Evolutionary conservation across 257 asterid genomes (phyloP).

Genomic region (Ilex aquifolium): DNA sequence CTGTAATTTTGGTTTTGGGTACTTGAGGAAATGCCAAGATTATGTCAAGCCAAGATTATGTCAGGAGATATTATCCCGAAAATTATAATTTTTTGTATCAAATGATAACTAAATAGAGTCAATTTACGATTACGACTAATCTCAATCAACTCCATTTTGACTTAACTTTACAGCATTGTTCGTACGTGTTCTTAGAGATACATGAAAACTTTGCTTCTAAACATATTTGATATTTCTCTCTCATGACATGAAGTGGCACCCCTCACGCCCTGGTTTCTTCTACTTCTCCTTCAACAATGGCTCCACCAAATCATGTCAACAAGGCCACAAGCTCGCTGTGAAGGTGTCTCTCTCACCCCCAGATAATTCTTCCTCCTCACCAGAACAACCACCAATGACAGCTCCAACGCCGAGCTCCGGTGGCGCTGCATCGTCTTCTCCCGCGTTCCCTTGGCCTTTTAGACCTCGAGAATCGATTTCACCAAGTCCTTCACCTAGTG

Average conservation of each 20-base stretch:
- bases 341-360: slow-evolving; percentile 35
- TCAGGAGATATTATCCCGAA: too few relatives aligned
- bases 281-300: slow-evolving; percentile 88
- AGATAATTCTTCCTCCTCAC: slow-evolving; percentile 23
- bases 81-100: too few relatives aligned
- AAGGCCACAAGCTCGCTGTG: slow-evolving; percentile 64
- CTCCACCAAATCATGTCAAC: slow-evolving; percentile 46
- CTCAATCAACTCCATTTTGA: too few relatives aligned
- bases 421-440: slow-evolving; percentile 71
- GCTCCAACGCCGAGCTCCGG: slow-evolving; percentile 55
- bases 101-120: too few relatives aligned
- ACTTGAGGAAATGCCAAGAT: too few relatives aligned
- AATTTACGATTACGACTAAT: too few relatives aligned
- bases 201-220: too few relatives aligned
- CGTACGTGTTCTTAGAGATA: too few relatives aligned
- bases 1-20: too few relatives aligned
- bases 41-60: too few relatives aligned
- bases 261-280: slow-evolving; percentile 71
- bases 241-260: slow-evolving; percentile 61
- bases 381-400: slow-evolving; percentile 25
- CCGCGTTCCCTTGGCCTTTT: slow-evolving; percentile 88
- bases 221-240: background rate
- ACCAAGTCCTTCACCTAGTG: slow-evolving; percentile 68
- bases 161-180: too few relatives aligned
- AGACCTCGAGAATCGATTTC: slow-evolving; percentile 46